These are phyloP conservation scores for Lineolata rhizophorae DNA, from an alignment of 495 filamentous ascomycete genomes.

Conservation along the genomic window DNA sequence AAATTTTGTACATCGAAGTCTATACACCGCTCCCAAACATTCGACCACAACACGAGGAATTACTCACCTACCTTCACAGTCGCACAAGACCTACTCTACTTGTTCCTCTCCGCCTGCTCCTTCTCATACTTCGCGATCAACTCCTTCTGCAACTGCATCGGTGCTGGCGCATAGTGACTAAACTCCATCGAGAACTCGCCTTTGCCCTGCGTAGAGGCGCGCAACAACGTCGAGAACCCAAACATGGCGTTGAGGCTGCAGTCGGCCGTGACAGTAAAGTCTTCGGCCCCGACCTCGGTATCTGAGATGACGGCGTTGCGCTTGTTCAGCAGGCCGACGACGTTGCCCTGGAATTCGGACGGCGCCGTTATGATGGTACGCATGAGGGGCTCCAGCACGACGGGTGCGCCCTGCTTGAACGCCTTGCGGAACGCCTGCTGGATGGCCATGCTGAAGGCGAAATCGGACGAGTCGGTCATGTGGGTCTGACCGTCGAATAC, in stretches of 20 bases:
- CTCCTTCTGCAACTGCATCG: conserved; percentile 83
- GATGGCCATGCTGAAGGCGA: conserved; percentile 92
- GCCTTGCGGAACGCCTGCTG: conserved; percentile 95
- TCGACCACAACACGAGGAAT: too few relatives aligned
- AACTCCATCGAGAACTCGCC: conserved; percentile 99
- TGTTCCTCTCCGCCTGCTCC: conserved; percentile 53
- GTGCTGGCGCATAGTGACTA: conserved; percentile 74
- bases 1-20: too few relatives aligned
- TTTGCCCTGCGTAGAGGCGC: conserved; percentile 93
- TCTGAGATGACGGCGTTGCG: conserved; percentile 87
- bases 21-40: too few relatives aligned
- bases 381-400: conserved; percentile 90
- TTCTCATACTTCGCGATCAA: conserved; percentile 74
- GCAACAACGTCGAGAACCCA: conserved; percentile 73
- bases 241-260: conserved; percentile 95
- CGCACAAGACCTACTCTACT: too few relatives aligned
- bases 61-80: too few relatives aligned
- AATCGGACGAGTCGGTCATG: conserved; percentile 95
- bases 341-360: conserved; percentile 92
- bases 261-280: conserved; percentile 87
- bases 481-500: conserved; percentile 95
- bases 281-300: conserved; percentile 82
- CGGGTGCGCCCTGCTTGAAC: conserved; percentile 54
- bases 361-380: conserved; percentile 92
- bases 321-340: conserved; percentile 91